phyloP scores from a whole-genome alignment of 2,329 filamentous ascomycete genomes.

The Annulohypoxylon truncatum region DNA sequence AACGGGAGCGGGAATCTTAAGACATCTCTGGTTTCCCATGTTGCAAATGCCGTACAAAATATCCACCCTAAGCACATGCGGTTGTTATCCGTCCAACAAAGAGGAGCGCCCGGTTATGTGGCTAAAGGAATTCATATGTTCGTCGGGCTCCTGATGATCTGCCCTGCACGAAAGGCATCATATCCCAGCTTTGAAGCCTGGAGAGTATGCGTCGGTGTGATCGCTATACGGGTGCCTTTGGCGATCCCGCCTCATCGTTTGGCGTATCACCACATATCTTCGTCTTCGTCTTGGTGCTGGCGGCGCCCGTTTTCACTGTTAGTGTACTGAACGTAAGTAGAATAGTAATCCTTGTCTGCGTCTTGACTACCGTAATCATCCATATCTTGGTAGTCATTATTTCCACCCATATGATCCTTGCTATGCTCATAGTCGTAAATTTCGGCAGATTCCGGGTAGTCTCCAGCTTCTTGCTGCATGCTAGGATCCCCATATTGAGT shows the following conservation, averaged over 20 bases:
- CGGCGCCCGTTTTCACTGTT: conserved; percentile 44
- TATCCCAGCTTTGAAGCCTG: conserved; percentile 21
- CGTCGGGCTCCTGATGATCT: conserved; percentile 26
- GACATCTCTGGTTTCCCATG: neutral
- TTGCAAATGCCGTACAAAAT: conserved; percentile 36
- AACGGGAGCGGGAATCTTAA: conserved; percentile 3
- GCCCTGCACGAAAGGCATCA: conserved; percentile 23
- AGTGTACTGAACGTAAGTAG: conserved; percentile 43
- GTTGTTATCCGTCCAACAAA: conserved; percentile 30
- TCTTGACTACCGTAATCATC: conserved; percentile 47
- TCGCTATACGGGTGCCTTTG: conserved; percentile 9
- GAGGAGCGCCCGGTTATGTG: conserved; percentile 11
- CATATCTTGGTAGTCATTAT: conserved; percentile 52
- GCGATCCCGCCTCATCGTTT: conserved; percentile 9
- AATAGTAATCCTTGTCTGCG: conserved; percentile 47
- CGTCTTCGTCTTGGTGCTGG: conserved; percentile 50
- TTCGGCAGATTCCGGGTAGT: conserved; percentile 64
- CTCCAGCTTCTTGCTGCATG: conserved; percentile 56
- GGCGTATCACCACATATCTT: conserved; percentile 58
- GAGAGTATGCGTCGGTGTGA: conserved; percentile 32
- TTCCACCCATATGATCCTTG: conserved; percentile 56
- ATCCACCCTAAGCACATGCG: conserved; percentile 28
- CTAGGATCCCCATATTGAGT: conserved; percentile 61
- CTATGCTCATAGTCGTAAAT: conserved; percentile 65
- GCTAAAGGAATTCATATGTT: conserved; percentile 1